Evolutionary conservation across 148 eudicot genomes (phyloP).

Genomic region (Rhododendron kiyosumense): DNA sequence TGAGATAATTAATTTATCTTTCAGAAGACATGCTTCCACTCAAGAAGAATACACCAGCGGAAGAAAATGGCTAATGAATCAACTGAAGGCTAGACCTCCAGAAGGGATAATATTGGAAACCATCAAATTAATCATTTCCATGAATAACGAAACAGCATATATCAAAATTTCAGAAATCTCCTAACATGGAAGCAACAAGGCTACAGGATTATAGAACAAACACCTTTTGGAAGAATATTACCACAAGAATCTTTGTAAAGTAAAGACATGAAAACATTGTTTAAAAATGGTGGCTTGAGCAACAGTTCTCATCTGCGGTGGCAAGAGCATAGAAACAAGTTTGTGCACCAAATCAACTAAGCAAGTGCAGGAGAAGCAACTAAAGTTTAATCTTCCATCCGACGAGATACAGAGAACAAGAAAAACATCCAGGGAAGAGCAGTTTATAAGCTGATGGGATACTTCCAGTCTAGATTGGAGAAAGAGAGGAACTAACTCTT

Average conservation of each 20-base stretch:
- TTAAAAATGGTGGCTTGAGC: not conserved
- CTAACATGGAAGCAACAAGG: not conserved
- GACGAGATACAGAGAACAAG: not conserved
- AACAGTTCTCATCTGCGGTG: not conserved
- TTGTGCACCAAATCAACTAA: constrained; percentile 1
- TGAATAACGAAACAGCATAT: not conserved
- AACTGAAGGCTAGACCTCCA: not conserved
- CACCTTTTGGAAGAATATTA: not conserved
- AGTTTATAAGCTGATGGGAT: not conserved
- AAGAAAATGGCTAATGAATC: not conserved
- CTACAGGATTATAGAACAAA: not conserved
- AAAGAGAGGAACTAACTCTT: not conserved
- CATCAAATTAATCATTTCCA: not conserved
- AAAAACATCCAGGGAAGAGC: not conserved
- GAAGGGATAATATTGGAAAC: not conserved
- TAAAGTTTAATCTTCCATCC: not conserved
- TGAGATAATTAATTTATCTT: not conserved
- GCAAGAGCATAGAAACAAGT: constrained; percentile 3
- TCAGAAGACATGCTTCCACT: not conserved
- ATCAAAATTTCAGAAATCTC: not conserved
- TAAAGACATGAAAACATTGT: not conserved
- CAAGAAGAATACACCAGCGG: not conserved
- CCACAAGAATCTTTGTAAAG: not conserved
- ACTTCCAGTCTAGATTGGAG: not conserved
- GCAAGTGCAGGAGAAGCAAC: not conserved